A percentile compares a stretch with the other conserved stretches of the same genome.
These are phyloP conservation scores for Diaporthe caulivora DNA, from an alignment of 2,329 filamentous ascomycete genomes.

Conservation along the genomic window DNA sequence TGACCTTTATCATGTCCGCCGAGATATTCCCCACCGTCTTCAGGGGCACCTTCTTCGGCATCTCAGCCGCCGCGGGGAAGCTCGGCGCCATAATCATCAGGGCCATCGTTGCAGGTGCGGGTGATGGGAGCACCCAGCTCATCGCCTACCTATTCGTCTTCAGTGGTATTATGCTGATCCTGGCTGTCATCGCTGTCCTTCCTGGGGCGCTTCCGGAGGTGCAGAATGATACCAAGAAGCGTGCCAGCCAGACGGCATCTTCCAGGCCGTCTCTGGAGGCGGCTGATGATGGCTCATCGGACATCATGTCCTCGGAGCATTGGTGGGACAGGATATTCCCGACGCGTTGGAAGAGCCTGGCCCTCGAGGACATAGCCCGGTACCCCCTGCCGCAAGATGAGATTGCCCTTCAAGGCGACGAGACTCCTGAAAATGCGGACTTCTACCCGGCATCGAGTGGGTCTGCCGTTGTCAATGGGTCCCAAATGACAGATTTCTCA, in stretches of 20 bases:
- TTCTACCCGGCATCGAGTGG: background rate
- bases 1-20: constrained; percentile 48
- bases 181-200: constrained; percentile 3
- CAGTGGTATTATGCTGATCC: constrained; percentile 20
- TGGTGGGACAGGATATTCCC: constrained; percentile 7
- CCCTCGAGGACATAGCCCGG: constrained; percentile 36
- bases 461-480: background rate
- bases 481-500: background rate
- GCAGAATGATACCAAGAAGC: constrained; percentile 3
- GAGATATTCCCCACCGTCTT: constrained; percentile 49
- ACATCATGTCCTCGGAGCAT: background rate
- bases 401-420: constrained; percentile 25
- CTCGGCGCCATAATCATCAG: constrained; percentile 46
- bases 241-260: background rate
- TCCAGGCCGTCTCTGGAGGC: background rate
- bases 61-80: constrained; percentile 48
- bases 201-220: constrained; percentile 33
- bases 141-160: constrained; percentile 10
- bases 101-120: constrained; percentile 24
- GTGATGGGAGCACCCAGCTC: background rate
- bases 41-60: constrained; percentile 48
- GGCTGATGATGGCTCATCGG: background rate
- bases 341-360: constrained; percentile 13
- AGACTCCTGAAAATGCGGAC: background rate
- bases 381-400: constrained; percentile 12